Conservation (phyloP, 805 yeast genomes). For the Teunomyces atbi region DNA sequence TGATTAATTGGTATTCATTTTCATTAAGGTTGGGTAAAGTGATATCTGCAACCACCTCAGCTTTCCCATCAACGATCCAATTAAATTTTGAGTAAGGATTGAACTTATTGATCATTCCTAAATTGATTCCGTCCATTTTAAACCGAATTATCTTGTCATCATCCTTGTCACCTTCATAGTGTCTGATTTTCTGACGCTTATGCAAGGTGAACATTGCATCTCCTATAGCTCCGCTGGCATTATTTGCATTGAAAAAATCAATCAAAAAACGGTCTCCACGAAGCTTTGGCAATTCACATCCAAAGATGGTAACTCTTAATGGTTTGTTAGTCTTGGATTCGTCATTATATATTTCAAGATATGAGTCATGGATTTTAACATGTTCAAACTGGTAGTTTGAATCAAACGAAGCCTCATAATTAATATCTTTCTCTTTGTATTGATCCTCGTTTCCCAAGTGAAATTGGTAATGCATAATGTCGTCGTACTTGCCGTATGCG, state of each 20-base stretch:
- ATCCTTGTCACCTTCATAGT: slow-evolving; percentile 33
- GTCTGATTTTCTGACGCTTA: slow-evolving; percentile 61
- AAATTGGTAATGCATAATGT: slow-evolving; percentile 30
- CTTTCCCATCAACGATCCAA: slow-evolving; percentile 72
- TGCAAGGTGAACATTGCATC: slow-evolving; percentile 76
- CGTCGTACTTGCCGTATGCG: slow-evolving; percentile 21
- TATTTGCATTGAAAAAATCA: slow-evolving; percentile 68
- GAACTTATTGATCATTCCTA: slow-evolving; percentile 28
- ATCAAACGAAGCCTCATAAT: slow-evolving; percentile 19
- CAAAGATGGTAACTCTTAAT: slow-evolving; percentile 56
- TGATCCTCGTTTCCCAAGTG: slow-evolving; percentile 18
- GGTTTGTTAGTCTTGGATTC: slow-evolving; percentile 22
- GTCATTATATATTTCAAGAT: slow-evolving; percentile 36
- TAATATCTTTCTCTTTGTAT: neutral
- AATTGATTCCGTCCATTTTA: slow-evolving; percentile 41
- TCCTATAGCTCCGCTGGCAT: slow-evolving; percentile 71
- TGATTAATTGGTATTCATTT: slow-evolving; percentile 10
- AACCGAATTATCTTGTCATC: slow-evolving; percentile 31
- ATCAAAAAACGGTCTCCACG: slow-evolving; percentile 57
- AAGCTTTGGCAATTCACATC: slow-evolving; percentile 61
- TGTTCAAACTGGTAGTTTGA: slow-evolving; percentile 32
- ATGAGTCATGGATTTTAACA: slow-evolving; percentile 53
- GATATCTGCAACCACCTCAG: slow-evolving; percentile 69
- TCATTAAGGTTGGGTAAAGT: slow-evolving; percentile 57
- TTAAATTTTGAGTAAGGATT: slow-evolving; percentile 50